Evolutionary conservation across 305 asterid species (phyloP).

Genomic region (Nicotiana rustica): DNA sequence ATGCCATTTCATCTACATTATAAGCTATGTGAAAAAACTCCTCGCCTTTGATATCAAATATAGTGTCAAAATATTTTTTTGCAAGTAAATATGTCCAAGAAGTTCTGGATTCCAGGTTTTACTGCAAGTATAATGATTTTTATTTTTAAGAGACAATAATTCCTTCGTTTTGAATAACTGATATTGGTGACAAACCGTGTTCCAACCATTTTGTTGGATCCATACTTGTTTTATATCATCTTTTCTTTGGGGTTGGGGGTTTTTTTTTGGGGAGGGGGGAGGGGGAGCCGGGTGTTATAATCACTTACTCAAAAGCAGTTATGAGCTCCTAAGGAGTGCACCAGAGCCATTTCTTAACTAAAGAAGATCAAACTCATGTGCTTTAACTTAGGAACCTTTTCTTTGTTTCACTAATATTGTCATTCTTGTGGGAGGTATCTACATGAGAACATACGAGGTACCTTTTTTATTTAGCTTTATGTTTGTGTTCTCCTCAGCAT

Average conservation of each 20-base stretch:
- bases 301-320: not conserved
- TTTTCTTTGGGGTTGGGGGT: no score
- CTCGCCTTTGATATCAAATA: not conserved
- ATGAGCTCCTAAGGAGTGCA: not conserved
- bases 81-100: not conserved
- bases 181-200: not conserved
- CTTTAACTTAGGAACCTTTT: not conserved
- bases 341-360: slow-evolving; percentile 5
- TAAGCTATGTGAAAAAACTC: not conserved
- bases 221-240: not conserved
- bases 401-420: not conserved
- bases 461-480: not conserved
- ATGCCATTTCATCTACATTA: not conserved
- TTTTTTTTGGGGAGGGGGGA: not conserved
- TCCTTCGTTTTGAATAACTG: slow-evolving; percentile 2
- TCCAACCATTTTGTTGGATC: not conserved
- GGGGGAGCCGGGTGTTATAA: not conserved
- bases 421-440: not conserved
- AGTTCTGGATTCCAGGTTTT: slow-evolving; percentile 5
- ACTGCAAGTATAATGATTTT: not conserved
- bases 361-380: not conserved
- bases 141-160: not conserved
- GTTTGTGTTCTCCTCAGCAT: not conserved
- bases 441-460: not conserved
- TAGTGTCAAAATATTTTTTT: not conserved